Conservation (phyloP, 352 stramenopile genomes). For the Globisporangium sylvaticum region DNA sequence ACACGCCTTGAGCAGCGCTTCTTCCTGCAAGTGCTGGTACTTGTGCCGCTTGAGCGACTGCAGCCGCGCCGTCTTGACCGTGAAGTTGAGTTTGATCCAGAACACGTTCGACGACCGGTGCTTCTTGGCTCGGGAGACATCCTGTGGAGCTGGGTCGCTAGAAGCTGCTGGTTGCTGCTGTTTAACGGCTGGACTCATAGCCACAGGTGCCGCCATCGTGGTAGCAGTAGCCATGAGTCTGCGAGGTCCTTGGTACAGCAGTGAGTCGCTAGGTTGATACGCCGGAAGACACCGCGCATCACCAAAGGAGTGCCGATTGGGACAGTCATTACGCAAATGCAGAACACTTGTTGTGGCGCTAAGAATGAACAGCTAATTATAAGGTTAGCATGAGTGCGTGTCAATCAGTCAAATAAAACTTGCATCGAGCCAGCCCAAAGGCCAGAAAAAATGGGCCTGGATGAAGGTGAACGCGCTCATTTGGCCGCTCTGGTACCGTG, state of each 20-base stretch:
- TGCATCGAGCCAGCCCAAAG: not conserved
- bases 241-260: not conserved
- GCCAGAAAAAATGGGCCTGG: too few species aligned
- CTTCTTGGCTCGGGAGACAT: not conserved
- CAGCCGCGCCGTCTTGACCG: conserved; percentile 54
- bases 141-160: not conserved
- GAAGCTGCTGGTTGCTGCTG: not conserved
- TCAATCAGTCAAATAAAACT: not conserved
- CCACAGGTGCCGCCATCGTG: not conserved
- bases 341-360: not conserved
- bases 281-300: not conserved
- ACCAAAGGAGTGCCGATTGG: not conserved
- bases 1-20: conserved; percentile 51
- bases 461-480: conserved; percentile 16
- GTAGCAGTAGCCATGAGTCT: not conserved
- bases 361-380: conserved; percentile 7
- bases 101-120: conserved; percentile 41
- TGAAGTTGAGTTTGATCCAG: conserved; percentile 78
- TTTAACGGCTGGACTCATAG: not conserved
- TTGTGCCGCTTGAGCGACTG: conserved; percentile 66
- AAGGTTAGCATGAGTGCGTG: not conserved
- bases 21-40: conserved; percentile 70
- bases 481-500: conserved; percentile 13
- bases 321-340: not conserved
- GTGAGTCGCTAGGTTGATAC: not conserved